A percentile compares a stretch with the other conserved stretches of the same genome.
Conservation (phyloP, 768 basidiomycete genomes). For the Kondoa malvinella region DNA sequence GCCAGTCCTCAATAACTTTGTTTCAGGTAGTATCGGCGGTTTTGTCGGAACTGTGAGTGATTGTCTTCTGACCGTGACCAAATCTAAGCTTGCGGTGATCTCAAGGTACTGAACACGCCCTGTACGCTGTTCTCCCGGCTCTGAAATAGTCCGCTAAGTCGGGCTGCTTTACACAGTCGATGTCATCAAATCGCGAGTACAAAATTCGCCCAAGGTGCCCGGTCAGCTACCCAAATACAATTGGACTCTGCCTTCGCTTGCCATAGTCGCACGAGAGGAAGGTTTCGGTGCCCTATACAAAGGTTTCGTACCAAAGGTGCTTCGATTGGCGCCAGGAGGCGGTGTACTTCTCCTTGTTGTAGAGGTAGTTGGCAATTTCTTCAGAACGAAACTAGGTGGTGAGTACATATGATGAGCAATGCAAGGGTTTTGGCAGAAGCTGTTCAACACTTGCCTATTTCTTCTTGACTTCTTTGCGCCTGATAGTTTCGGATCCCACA, state of each 20-base stretch:
- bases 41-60: slow-evolving; percentile 37
- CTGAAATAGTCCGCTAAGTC: background rate
- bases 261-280: slow-evolving; percentile 70
- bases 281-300: slow-evolving; percentile 75
- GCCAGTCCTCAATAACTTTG: slow-evolving; percentile 95
- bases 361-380: slow-evolving; percentile 60
- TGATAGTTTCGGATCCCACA: slow-evolving; percentile 72
- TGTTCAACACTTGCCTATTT: slow-evolving; percentile 53
- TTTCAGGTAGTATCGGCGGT: slow-evolving; percentile 77
- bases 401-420: slow-evolving; percentile 36
- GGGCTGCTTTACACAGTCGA: slow-evolving; percentile 36
- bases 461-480: slow-evolving; percentile 84
- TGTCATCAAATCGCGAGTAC: slow-evolving; percentile 91
- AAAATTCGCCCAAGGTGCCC: slow-evolving; percentile 37
- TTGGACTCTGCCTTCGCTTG: slow-evolving; percentile 83
- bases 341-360: slow-evolving; percentile 88
- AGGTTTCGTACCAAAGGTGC: slow-evolving; percentile 87
- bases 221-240: slow-evolving; percentile 73
- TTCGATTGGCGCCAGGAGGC: slow-evolving; percentile 86
- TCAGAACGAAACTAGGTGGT: slow-evolving; percentile 51
- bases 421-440: background rate
- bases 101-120: slow-evolving; percentile 63
- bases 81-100: background rate
- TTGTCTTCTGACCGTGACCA: background rate
- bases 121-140: no score